Evolutionary conservation across 2,329 filamentous ascomycete genomes (phyloP).

Genomic region (Trichoderma endophyticum): DNA sequence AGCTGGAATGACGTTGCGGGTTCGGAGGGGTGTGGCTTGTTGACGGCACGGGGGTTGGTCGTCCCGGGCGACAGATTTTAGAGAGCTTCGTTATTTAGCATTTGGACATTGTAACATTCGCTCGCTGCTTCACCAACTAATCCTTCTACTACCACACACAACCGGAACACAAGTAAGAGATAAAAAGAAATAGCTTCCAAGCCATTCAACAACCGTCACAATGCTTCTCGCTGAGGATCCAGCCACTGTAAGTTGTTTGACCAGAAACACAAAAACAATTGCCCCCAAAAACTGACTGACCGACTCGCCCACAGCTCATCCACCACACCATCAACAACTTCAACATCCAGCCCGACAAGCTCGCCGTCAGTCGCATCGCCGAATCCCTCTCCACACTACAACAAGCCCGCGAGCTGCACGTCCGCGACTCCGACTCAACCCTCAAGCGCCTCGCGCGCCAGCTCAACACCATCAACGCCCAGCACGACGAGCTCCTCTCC

Average conservation of each 20-base stretch:
- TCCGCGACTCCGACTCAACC: slow-evolving; percentile 64
- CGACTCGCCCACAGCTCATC: slow-evolving; percentile 64
- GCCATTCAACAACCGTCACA: slow-evolving; percentile 35
- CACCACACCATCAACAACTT: slow-evolving; percentile 90
- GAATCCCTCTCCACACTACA: slow-evolving; percentile 81
- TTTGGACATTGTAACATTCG: background rate
- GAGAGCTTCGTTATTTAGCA: background rate
- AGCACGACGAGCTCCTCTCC: slow-evolving; percentile 72
- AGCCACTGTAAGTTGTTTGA: slow-evolving; percentile 61
- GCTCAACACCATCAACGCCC: slow-evolving; percentile 68
- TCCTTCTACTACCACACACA: background rate
- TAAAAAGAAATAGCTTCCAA: background rate
- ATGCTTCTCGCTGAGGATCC: slow-evolving; percentile 97
- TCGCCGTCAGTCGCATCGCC: slow-evolving; percentile 76
- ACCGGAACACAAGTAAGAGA: background rate
- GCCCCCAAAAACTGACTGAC: background rate
- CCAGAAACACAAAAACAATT: background rate
- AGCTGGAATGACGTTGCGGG: slow-evolving; percentile 1
- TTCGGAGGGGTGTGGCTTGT: slow-evolving; percentile 17
- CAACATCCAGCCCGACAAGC: slow-evolving; percentile 86
- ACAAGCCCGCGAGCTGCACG: slow-evolving; percentile 74
- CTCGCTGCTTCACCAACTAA: background rate
- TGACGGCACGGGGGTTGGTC: background rate
- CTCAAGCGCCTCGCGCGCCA: slow-evolving; percentile 72
- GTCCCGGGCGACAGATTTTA: slow-evolving; percentile 13